Base-by-base conservation (phyloP, 306 rosid species). In the Nissolia schottii region DNA sequence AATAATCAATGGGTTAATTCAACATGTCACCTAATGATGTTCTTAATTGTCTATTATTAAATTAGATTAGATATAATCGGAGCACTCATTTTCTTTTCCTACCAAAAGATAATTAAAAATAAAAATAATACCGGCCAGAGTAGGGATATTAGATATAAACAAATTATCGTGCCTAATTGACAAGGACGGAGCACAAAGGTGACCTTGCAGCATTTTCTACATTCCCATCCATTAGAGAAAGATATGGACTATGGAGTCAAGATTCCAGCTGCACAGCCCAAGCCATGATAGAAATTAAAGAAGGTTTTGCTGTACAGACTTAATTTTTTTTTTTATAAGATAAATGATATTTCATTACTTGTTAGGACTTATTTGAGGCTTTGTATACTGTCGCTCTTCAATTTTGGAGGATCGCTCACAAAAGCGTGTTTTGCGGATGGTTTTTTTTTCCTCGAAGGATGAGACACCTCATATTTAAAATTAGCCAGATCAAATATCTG, bases 101-200 rank as follows among this genome's bases (percentile, higher is more conserved):
- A 25, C 1, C 9, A 56, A 27, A 56, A 25, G 65, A 55, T 55
- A 23, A 51, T 35, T 41, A 15, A 54, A 24, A 38, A 3, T 2
- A 38, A 27, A 20, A 71, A 57, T 5, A 41, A 19, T 40, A 0
- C 24, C 56, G n/a, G 13, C 9, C 57, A 58, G 3, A 71, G 19
- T 3, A 71, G 58, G 46, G 67, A 57, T 57, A 57, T 4, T 12
- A 46, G 67, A 57, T 57, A 57, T 4, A 18, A 46, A 60, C 70
- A 73, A 73, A 59, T 7, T 60, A 31, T 24, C 15, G 22, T 60
- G 50, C 14, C 69, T 29, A 46, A 46, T 34, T 59, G 61, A 60
- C 35, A 72, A 59, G 60, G 69, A 58, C 48, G 16, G 16, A 11
- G 25, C 67, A 58, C 12, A 6, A 59, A 72, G 69, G 50, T 60